phyloP scores from a whole-genome alignment of 345 rosid species.

The Eucalyptus microcorys region DNA sequence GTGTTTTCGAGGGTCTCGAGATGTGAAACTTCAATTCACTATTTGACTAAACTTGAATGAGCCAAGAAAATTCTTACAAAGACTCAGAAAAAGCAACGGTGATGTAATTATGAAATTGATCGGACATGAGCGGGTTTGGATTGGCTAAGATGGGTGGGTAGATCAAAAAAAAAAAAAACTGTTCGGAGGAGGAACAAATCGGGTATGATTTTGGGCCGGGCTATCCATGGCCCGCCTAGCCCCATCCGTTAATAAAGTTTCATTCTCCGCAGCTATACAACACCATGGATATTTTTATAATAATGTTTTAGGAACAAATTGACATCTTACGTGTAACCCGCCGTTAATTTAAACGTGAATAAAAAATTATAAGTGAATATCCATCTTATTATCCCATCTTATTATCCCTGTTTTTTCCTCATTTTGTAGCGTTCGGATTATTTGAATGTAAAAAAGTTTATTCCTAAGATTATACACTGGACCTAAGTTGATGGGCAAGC shows the following conservation, averaged over 20 bases:
- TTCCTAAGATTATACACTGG: not conserved
- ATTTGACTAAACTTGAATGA: not conserved
- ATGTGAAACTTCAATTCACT: too few relatives aligned
- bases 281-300: not conserved
- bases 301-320: not conserved
- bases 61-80: not conserved
- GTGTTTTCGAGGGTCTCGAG: not conserved
- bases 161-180: rapidly evolving
- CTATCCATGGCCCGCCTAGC: not conserved
- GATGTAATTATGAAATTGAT: not conserved
- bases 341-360: not conserved
- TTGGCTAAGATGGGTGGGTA: not conserved
- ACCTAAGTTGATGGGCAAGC: not conserved
- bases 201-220: not conserved
- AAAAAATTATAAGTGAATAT: not conserved
- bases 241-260: not conserved
- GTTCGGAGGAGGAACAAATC: not conserved
- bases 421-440: not conserved
- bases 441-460: not conserved
- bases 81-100: not conserved
- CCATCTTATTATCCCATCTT: not conserved
- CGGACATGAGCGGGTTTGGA: not conserved
- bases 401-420: not conserved
- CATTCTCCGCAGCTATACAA: not conserved
- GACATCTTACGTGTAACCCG: not conserved